These are phyloP conservation scores for Przewalskia tangutica DNA, from an alignment of 257 asterid genomes.

Conservation along the genomic window DNA sequence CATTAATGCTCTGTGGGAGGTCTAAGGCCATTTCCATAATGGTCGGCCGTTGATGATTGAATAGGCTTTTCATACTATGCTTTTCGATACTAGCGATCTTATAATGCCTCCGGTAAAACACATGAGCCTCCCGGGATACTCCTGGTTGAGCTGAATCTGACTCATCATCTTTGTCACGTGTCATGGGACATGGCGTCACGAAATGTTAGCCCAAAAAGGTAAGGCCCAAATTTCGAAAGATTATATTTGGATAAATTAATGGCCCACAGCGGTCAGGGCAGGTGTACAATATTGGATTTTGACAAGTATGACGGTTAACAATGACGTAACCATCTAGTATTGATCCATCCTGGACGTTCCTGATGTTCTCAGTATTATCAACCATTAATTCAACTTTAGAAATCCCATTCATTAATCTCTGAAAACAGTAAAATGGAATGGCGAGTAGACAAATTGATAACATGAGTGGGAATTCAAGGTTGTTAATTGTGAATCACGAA, in stretches of 20 bases:
- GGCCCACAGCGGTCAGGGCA: not conserved
- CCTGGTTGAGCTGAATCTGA: no score
- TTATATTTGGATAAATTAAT: not conserved
- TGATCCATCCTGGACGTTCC: not conserved
- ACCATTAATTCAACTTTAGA: not conserved
- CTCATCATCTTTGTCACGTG: no score
- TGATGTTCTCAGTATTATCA: no score
- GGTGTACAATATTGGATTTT: not conserved
- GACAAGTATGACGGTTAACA: not conserved
- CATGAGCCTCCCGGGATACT: no score
- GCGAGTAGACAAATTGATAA: not conserved
- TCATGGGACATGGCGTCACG: not conserved
- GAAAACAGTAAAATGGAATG: slow-evolving; percentile 5
- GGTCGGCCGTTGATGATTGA: no score
- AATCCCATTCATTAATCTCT: not conserved
- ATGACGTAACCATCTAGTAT: not conserved
- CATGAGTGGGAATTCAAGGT: slow-evolving; percentile 22
- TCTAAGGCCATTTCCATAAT: no score
- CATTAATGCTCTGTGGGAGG: no score
- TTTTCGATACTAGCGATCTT: no score
- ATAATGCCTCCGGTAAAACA: no score
- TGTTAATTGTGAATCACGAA: slow-evolving; percentile 49
- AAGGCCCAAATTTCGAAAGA: slow-evolving; percentile 1
- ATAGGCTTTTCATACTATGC: no score
- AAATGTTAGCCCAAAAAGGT: not conserved